Conservation (phyloP, 2,329 filamentous ascomycete species). For the Venturia carpophila region DNA sequence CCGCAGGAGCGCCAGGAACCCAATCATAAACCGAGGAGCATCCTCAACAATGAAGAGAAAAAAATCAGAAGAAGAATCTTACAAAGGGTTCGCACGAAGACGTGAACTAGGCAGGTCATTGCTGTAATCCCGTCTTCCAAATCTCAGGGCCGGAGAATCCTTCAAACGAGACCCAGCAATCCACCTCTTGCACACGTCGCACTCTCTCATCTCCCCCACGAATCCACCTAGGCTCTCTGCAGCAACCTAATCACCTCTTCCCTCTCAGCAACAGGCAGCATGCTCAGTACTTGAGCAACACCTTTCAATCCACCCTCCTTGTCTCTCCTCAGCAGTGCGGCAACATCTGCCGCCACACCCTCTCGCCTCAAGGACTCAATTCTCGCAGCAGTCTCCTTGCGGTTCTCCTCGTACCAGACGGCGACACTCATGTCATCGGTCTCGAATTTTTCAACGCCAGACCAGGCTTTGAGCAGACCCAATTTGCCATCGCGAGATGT, state of each 20-base stretch:
- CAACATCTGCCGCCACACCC: conserved; percentile 59
- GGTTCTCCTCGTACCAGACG: conserved; percentile 93
- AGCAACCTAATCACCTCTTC: conserved; percentile 59
- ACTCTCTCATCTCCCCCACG: not conserved
- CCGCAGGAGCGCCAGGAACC: not conserved
- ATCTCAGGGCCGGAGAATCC: conserved; percentile 13
- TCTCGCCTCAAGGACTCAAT: conserved; percentile 78
- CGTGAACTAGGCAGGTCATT: not conserved
- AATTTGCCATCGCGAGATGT: conserved; percentile 58
- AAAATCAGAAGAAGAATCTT: not conserved
- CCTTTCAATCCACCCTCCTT: conserved; percentile 71
- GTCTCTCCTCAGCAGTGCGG: conserved; percentile 58
- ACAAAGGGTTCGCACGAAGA: not conserved
- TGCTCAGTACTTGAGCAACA: conserved; percentile 74
- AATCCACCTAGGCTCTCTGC: conserved; percentile 7
- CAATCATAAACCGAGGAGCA: not conserved
- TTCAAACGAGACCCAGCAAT: not conserved
- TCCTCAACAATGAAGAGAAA: not conserved
- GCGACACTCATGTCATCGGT: conserved; percentile 76
- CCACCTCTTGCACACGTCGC: not conserved
- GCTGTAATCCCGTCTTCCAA: not conserved
- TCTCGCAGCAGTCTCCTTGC: conserved; percentile 73
- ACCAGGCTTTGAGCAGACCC: conserved; percentile 74
- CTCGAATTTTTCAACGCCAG: conserved; percentile 66
- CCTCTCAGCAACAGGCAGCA: conserved; percentile 81